These are phyloP conservation scores for Camellia lanceoleosa DNA, from an alignment of 148 eudicot species.

Conservation along the genomic window DNA sequence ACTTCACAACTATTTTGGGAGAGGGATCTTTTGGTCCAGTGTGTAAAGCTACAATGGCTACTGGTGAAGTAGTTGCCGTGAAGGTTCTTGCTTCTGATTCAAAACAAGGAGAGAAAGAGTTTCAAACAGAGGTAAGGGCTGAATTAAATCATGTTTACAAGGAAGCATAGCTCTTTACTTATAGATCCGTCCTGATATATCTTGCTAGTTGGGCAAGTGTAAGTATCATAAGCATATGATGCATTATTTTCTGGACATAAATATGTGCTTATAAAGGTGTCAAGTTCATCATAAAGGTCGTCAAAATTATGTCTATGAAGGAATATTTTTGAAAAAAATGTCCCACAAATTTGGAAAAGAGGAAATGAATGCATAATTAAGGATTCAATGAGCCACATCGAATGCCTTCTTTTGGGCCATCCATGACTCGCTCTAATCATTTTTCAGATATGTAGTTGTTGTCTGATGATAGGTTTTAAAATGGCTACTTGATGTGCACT, in stretches of 20 bases:
- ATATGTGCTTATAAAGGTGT: neutral
- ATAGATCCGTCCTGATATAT: neutral
- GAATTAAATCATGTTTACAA: neutral
- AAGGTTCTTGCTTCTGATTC: slow-evolving; percentile 95
- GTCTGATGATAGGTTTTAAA: neutral
- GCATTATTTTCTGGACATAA: neutral
- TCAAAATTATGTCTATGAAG: neutral
- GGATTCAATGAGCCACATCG: neutral
- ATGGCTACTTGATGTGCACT: neutral
- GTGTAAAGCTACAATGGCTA: slow-evolving; percentile 85
- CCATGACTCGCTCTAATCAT: neutral
- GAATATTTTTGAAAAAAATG: neutral
- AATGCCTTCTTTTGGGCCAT: neutral
- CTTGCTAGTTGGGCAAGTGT: neutral
- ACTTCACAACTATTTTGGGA: slow-evolving; percentile 86
- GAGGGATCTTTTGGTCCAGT: slow-evolving; percentile 98
- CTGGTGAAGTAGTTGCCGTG: slow-evolving; percentile 86
- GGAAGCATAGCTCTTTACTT: slow-evolving; percentile 3
- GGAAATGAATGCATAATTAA: neutral
- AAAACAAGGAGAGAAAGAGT: slow-evolving; percentile 95
- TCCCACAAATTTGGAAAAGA: neutral
- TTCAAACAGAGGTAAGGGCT: slow-evolving; percentile 82
- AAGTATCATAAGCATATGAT: neutral
- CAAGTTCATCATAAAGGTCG: neutral
- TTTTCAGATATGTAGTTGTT: neutral